Base-by-base conservation (phyloP, 306 rosid species). In the Vigna nakashimae region DNA sequence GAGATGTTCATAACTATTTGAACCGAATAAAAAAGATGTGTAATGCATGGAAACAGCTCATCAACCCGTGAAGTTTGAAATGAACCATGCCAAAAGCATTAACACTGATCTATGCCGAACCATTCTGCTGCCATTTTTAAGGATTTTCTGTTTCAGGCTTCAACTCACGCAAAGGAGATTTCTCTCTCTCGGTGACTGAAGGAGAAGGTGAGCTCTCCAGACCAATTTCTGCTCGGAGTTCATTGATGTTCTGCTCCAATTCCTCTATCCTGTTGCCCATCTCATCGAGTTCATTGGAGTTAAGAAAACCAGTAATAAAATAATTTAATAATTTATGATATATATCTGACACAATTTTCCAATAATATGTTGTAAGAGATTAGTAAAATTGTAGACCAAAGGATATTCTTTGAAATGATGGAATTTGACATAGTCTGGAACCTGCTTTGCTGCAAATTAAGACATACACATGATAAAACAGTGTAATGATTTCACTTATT, bases 171-270 rank as follows among this genome's bases (percentile, higher is more conserved):
- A 46, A 43, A 9, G 74, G 60, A 4, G 46, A 49, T 42, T 69
- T 69, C 48, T 78, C 80, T 87, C 38, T 65, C 73, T 84, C 55
- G 4, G 87, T 75, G 34, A 79, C 70, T 52, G 72, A 4, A 8
- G 90, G 88, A 22, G 91, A 82, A 1, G 90, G 90, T 64, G 92
- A 85, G 70, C 90, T 84, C 82, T 86, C 91, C 30, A 88, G 63
- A 28, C 92, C 93, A 86, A 92, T 88, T 86, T 92, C 93, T 46
- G 86, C 52, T 80, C 71, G 70, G 52, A 89, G 87, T 65, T 84
- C 90, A 14, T 79, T 79, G 86, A 88, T 83, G 78, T 85, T 86
- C 32, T 80, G 83, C 82, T 82, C 90, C 55, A 89, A 38, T 82
- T 86, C 89, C 9, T 86, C 87, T 2, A 89, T 84, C 82, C 84